Conservation (phyloP, 2,329 filamentous ascomycete genomes). For the Ophiognomonia clavigignenti-juglandacearum region DNA sequence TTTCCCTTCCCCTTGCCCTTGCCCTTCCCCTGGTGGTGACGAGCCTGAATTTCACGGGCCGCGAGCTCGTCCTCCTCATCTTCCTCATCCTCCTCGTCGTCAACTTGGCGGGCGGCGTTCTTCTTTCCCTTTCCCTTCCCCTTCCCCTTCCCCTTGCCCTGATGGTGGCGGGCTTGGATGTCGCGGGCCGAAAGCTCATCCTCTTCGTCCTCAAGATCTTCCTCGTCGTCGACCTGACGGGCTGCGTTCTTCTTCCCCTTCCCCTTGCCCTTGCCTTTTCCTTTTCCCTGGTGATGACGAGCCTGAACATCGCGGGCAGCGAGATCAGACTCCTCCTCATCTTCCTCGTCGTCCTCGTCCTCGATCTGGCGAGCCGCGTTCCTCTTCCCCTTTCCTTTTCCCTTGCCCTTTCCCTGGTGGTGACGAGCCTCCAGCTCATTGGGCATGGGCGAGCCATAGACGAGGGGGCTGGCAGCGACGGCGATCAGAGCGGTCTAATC, state of each 20-base stretch:
- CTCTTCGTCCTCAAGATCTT: background rate
- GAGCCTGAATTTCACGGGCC: too few relatives aligned
- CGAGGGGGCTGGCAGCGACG: background rate
- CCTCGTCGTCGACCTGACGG: background rate
- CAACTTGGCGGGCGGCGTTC: background rate
- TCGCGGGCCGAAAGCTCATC: too few relatives aligned
- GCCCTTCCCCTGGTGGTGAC: too few relatives aligned
- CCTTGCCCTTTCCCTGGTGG: background rate
- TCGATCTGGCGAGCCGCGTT: background rate
- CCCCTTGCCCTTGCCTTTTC: background rate
- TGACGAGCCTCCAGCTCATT: background rate
- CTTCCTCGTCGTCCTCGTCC: background rate
- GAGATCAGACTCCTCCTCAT: background rate
- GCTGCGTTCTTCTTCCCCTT: background rate
- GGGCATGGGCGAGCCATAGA: background rate
- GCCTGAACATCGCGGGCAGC: too few relatives aligned
- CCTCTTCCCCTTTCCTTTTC: background rate
- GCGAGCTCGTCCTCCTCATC: background rate
- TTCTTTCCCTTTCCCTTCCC: background rate
- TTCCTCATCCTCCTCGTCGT: background rate
- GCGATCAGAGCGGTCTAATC: background rate
- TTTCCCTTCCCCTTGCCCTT: background rate
- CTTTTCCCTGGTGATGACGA: background rate
- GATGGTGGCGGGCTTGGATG: background rate
- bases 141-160: background rate